Evolutionary conservation across 2,329 filamentous ascomycete genomes (phyloP).

Genomic region (Penicillium sp.): DNA sequence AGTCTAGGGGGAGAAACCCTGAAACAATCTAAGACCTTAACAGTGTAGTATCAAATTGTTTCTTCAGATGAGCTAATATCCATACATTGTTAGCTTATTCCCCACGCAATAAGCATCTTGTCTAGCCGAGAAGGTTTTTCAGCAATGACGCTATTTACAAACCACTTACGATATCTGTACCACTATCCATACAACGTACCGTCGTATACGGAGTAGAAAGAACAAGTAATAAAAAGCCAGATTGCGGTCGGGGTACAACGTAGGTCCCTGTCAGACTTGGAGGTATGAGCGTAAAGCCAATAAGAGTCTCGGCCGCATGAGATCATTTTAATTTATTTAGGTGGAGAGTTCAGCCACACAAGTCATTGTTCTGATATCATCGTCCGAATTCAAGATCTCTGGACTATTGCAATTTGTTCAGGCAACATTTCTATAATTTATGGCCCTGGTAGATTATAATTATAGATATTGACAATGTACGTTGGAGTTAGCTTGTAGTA

Average conservation of each 20-base stretch:
- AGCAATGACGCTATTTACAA: not conserved
- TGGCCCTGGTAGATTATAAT: not conserved
- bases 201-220: no score
- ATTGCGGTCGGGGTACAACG: not conserved
- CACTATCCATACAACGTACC: not conserved
- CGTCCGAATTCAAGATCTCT: not conserved
- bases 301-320: conserved; percentile 20
- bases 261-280: conserved; percentile 1
- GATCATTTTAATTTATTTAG: conserved; percentile 31
- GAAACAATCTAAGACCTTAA: conserved; percentile 9
- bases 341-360: conserved; percentile 28
- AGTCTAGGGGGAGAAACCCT: not conserved
- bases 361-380: conserved; percentile 17
- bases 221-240: not conserved
- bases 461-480: not conserved
- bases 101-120: not conserved
- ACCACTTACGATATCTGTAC: not conserved
- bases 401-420: not conserved
- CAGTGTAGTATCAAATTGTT: not conserved
- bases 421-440: not conserved
- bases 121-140: not conserved
- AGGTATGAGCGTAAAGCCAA: not conserved
- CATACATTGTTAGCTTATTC: no score
- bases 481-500: not conserved
- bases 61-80: not conserved